These are phyloP conservation scores for Penicillium sp. DNA, from an alignment of 2,329 filamentous ascomycete species.

Conservation along the genomic window DNA sequence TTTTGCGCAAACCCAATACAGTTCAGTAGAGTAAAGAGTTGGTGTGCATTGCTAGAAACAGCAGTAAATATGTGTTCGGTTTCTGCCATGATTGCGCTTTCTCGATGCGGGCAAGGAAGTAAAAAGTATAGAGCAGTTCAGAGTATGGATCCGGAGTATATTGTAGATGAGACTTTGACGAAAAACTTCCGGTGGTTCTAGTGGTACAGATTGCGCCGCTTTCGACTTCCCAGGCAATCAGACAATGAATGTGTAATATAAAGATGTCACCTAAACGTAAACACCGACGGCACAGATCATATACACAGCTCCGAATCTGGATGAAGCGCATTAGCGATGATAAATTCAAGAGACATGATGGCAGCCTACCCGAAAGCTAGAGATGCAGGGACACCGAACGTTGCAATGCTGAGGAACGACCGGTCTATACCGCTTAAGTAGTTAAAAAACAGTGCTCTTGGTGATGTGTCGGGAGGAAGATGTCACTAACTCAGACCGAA, in stretches of 20 bases:
- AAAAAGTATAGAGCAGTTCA: slow-evolving; percentile 9
- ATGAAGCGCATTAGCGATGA: slow-evolving; percentile 22
- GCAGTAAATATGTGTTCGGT: slow-evolving; percentile 60
- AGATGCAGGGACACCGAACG: slow-evolving; percentile 85
- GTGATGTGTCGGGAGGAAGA: not conserved
- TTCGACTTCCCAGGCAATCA: slow-evolving; percentile 35
- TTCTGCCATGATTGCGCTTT: slow-evolving; percentile 22
- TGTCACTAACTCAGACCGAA: slow-evolving; percentile 79
- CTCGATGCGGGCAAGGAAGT: slow-evolving; percentile 15
- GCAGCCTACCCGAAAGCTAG: slow-evolving; percentile 80
- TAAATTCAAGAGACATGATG: slow-evolving; percentile 6
- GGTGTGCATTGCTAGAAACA: slow-evolving; percentile 65
- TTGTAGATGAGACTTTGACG: slow-evolving; percentile 21
- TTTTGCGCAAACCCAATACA: slow-evolving; percentile 66
- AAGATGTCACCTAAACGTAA: slow-evolving; percentile 73
- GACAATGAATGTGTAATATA: slow-evolving; percentile 39
- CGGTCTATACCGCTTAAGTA: slow-evolving; percentile 65
- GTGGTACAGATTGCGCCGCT: slow-evolving; percentile 33
- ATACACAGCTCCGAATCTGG: slow-evolving; percentile 89
- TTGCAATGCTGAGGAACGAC: slow-evolving; percentile 74
- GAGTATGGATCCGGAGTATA: slow-evolving; percentile 22
- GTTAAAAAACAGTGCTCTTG: not conserved
- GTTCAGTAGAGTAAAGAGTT: slow-evolving; percentile 63
- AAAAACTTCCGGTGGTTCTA: slow-evolving; percentile 38
- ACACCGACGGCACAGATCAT: slow-evolving; percentile 99